phyloP scores from a whole-genome alignment of 192 early-diverging fungal genomes.

The Pilaira anomala region DNA sequence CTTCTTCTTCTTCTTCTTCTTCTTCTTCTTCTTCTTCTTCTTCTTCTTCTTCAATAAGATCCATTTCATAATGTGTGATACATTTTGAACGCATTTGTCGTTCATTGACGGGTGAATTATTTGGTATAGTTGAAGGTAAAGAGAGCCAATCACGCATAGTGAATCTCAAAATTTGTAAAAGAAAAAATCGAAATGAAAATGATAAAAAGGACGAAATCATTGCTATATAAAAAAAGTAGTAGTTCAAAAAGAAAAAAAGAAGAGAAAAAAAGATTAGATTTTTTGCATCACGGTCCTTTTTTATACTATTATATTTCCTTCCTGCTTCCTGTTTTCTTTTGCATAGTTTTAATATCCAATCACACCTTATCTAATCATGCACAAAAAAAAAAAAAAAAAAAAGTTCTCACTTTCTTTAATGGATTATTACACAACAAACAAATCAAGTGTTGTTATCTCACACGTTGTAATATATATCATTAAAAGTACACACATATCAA shows the following conservation, averaged over 20 bases:
- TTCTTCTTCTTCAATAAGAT: not conserved
- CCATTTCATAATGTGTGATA: constrained; percentile 5
- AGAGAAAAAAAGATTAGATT: not conserved
- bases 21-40: constrained; percentile 9
- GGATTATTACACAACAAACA: too few species aligned
- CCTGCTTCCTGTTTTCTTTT: not conserved
- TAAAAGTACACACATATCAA: too few species aligned
- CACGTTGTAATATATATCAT: too few species aligned
- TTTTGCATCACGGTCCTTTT: not conserved
- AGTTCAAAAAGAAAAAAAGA: not conserved
- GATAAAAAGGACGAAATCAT: constrained; percentile 1
- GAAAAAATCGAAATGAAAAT: constrained; percentile 7
- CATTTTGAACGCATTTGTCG: not conserved
- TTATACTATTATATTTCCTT: not conserved
- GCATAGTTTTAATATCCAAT: too few species aligned
- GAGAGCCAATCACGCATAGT: constrained; percentile 25
- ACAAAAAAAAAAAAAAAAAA: too few species aligned
- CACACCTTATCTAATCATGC: too few species aligned
- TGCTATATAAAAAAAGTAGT: not conserved
- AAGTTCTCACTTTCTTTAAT: too few species aligned
- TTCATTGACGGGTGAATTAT: not conserved
- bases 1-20: not conserved
- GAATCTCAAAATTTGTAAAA: not conserved
- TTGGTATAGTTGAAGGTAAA: not conserved
- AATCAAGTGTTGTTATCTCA: too few species aligned